These are phyloP conservation scores for Fusarium citri DNA, from an alignment of 2,329 filamentous ascomycete genomes.

Conservation along the genomic window DNA sequence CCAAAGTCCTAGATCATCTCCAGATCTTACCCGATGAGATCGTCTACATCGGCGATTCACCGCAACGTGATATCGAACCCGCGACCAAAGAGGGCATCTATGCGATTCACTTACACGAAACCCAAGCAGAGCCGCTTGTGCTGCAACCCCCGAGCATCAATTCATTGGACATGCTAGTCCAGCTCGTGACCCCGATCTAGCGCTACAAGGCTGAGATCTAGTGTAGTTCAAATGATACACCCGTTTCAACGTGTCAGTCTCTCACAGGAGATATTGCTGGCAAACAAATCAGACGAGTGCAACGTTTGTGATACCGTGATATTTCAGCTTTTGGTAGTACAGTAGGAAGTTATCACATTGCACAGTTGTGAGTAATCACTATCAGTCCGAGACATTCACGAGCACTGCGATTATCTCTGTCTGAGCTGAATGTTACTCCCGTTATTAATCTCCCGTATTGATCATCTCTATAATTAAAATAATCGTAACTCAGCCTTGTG, in stretches of 20 bases:
- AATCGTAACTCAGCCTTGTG: slow-evolving; percentile 18
- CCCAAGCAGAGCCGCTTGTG: slow-evolving; percentile 6
- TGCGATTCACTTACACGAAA: slow-evolving; percentile 44
- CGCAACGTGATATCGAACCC: slow-evolving; percentile 47
- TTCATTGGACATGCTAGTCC: slow-evolving; percentile 25
- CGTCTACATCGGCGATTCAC: slow-evolving; percentile 48
- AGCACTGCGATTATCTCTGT: not conserved
- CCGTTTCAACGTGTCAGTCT: slow-evolving; percentile 27
- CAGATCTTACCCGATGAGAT: slow-evolving; percentile 43
- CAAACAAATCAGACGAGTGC: slow-evolving; percentile 22
- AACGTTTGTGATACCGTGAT: slow-evolving; percentile 14
- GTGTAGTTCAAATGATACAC: slow-evolving; percentile 21
- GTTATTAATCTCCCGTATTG: not conserved
- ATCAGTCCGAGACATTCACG: slow-evolving; percentile 7
- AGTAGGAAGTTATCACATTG: not conserved
- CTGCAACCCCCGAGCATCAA: slow-evolving; percentile 22
- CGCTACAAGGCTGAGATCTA: slow-evolving; percentile 17
- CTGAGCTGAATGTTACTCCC: not conserved
- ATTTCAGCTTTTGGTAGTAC: slow-evolving; percentile 10
- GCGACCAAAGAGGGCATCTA: slow-evolving; percentile 45
- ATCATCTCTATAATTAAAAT: slow-evolving; percentile 6
- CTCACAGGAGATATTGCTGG: slow-evolving; percentile 21
- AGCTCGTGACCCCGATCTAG: slow-evolving; percentile 8
- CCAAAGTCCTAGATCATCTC: slow-evolving; percentile 44
- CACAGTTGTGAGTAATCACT: not conserved